These are phyloP conservation scores for Sporobolomyces phaffii DNA, from an alignment of 768 basidiomycete species.

Conservation along the genomic window DNA sequence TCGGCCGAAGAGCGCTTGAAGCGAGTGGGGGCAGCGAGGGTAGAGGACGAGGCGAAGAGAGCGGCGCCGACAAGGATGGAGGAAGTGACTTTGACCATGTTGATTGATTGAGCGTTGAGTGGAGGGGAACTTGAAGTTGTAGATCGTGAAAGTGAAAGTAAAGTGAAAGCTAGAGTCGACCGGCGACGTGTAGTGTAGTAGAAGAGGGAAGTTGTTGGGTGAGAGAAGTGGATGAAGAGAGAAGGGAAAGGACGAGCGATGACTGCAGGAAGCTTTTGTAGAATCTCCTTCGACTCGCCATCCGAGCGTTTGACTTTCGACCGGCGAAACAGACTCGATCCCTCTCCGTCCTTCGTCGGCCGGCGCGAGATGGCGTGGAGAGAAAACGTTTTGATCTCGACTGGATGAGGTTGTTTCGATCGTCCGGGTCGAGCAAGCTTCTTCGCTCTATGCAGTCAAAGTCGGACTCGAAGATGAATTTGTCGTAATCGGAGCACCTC, in stretches of 20 bases:
- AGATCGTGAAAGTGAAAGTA: not conserved
- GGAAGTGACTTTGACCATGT: constrained; percentile 31
- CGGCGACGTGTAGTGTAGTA: constrained; percentile 12
- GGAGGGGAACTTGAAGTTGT: no score
- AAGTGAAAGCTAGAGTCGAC: not conserved
- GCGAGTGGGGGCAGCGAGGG: constrained; percentile 27
- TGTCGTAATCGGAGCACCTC: not conserved
- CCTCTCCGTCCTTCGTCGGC: not conserved
- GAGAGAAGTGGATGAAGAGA: not conserved
- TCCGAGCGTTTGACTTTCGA: constrained; percentile 1
- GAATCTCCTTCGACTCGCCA: constrained; percentile 13
- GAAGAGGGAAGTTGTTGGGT: not conserved
- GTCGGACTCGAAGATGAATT: no score
- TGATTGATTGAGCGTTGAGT: not conserved
- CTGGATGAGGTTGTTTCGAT: not conserved
- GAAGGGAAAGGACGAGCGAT: not conserved
- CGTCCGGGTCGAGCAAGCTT: not conserved
- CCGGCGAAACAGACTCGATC: not conserved
- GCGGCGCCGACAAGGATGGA: constrained; percentile 23
- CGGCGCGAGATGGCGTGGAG: not conserved
- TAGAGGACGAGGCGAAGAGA: constrained; percentile 25
- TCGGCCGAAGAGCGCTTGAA: constrained; percentile 1
- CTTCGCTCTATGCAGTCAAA: constrained; percentile 11
- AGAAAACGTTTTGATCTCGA: not conserved
- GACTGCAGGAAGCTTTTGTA: not conserved